phyloP scores from a whole-genome alignment of 2,329 filamentous ascomycete species.

The Trichoderma sp. region DNA sequence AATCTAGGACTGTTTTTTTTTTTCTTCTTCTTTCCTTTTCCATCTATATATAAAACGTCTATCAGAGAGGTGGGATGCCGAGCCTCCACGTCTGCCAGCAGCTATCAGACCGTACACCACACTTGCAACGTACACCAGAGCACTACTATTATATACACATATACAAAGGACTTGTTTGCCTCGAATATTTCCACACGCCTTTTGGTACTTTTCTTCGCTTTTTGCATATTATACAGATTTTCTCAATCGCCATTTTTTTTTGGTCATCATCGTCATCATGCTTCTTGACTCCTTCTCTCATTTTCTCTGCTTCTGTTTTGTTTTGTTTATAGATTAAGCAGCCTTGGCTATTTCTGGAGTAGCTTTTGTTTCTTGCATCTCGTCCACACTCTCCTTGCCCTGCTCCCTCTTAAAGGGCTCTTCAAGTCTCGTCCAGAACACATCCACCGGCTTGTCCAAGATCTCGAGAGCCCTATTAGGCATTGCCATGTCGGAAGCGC shows the following conservation, averaged over 20 bases:
- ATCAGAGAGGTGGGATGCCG: conserved; percentile 13
- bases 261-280: conserved; percentile 8
- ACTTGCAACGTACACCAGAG: not conserved
- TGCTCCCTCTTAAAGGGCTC: conserved; percentile 42
- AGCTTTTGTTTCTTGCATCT: not conserved
- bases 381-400: conserved; percentile 28
- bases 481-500: conserved; percentile 49
- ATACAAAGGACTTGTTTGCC: not conserved
- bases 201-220: not conserved
- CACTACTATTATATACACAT: conserved; percentile 3
- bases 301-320: not conserved
- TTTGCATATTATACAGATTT: conserved; percentile 7
- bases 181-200: not conserved
- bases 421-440: conserved; percentile 50
- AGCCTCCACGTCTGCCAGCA: not conserved
- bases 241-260: not conserved
- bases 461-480: conserved; percentile 38
- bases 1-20: not conserved
- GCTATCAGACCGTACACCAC: not conserved
- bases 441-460: conserved; percentile 40
- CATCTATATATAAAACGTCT: conserved; percentile 6
- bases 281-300: not conserved
- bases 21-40: not conserved
- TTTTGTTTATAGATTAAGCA: not conserved
- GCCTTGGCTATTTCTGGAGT: conserved; percentile 2